phyloP scores from a whole-genome alignment of 208 protist genomes.

The Trypanosoma scelopori region DNA sequence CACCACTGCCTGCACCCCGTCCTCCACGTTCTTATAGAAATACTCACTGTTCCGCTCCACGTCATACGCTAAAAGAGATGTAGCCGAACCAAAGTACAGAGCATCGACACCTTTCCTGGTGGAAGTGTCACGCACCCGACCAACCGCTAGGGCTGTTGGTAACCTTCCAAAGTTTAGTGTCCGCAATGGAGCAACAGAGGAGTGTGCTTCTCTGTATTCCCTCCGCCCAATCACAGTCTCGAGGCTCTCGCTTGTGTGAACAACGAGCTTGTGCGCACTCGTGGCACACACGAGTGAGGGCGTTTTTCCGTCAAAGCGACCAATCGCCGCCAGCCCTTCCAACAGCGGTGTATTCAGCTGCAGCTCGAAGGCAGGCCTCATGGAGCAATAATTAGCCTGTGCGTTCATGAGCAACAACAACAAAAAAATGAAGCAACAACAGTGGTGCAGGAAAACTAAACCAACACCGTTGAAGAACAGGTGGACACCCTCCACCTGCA shows the following conservation, averaged over 20 bases:
- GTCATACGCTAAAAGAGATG: constrained; percentile 91
- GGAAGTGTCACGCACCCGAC: constrained; percentile 37
- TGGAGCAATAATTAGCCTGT: constrained; percentile 38
- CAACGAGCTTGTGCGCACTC: constrained; percentile 70
- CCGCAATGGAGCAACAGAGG: constrained; percentile 44
- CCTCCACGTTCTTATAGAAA: constrained; percentile 92
- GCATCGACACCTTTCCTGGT: constrained; percentile 45
- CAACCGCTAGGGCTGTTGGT: constrained; percentile 73
- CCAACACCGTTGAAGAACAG: neutral
- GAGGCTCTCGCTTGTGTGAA: constrained; percentile 53
- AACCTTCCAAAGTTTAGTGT: constrained; percentile 89
- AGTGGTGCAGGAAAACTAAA: neutral
- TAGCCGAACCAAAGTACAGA: constrained; percentile 89
- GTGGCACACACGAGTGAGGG: constrained; percentile 68
- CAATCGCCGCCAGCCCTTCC: constrained; percentile 53
- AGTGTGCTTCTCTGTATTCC: neutral
- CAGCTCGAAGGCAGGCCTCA: constrained; percentile 68
- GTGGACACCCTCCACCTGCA: neutral
- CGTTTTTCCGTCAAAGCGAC: constrained; percentile 51
- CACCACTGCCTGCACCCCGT: constrained; percentile 87
- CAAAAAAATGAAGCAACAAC: neutral
- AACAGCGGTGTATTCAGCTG: constrained; percentile 51
- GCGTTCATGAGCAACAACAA: constrained; percentile 21
- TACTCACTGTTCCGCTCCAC: constrained; percentile 90
- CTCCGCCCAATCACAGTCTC: neutral